These are phyloP conservation scores for Eimeria maxima DNA, from an alignment of 169 alveolate genomes.

Conservation along the genomic window DNA sequence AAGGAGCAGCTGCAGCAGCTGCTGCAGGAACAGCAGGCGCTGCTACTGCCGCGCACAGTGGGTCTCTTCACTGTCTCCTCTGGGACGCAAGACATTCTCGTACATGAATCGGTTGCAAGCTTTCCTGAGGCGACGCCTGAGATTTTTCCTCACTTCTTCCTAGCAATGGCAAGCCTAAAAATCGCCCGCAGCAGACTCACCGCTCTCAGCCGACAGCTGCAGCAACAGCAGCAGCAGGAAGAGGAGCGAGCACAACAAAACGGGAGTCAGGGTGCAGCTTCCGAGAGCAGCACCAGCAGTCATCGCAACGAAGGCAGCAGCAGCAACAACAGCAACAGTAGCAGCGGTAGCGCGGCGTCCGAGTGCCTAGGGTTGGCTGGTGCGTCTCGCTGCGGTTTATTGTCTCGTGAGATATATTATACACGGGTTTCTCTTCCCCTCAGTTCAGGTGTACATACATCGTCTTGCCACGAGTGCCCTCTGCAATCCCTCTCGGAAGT, in stretches of 20 bases:
- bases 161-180: neutral
- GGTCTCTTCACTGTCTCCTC: neutral
- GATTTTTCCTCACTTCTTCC: neutral
- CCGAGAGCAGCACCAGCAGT: neutral
- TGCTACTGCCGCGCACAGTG: constrained; percentile 34
- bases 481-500: constrained; percentile 22
- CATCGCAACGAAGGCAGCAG: neutral
- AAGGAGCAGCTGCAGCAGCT: neutral
- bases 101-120: constrained; percentile 32
- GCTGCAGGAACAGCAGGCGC: constrained; percentile 23
- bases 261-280: neutral
- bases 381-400: constrained; percentile 25
- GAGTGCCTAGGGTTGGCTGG: neutral
- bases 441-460: constrained; percentile 8
- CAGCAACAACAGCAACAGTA: constrained; percentile 52
- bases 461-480: constrained; percentile 56
- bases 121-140: constrained; percentile 16
- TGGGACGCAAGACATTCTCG: constrained; percentile 14
- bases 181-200: neutral
- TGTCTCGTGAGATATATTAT: neutral
- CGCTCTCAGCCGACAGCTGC: constrained; percentile 12
- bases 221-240: neutral
- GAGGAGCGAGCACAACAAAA: constrained; percentile 14
- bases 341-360: neutral
- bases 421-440: constrained; percentile 36